Evolutionary conservation across 2,329 filamentous ascomycete genomes (phyloP).

Genomic region (Fusarium penzigii): DNA sequence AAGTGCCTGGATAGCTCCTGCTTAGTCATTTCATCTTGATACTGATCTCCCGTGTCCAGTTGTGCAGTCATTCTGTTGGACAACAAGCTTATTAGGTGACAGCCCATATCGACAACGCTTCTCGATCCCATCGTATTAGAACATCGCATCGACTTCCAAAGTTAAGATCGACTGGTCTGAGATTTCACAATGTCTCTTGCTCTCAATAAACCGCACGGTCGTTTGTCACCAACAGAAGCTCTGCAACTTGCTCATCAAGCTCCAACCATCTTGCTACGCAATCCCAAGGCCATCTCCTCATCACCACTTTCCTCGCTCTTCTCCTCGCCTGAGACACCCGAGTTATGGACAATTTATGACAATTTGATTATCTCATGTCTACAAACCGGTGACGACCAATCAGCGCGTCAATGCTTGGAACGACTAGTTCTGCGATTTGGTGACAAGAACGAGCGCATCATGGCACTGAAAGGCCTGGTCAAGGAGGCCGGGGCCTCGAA

Average conservation of each 20-base stretch:
- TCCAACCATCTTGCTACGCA: conserved; percentile 55
- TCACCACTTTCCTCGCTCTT: conserved; percentile 56
- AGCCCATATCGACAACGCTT: too few species aligned
- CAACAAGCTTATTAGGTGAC: neutral
- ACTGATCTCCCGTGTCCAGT: neutral
- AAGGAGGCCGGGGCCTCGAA: conserved; percentile 79
- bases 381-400: conserved; percentile 77
- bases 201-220: conserved; percentile 57
- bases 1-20: neutral
- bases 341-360: conserved; percentile 84
- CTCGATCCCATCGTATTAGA: too few species aligned
- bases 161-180: neutral
- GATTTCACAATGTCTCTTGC: conserved; percentile 48
- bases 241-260: conserved; percentile 63
- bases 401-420: conserved; percentile 74
- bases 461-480: conserved; percentile 79
- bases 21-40: neutral
- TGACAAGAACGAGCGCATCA: conserved; percentile 77
- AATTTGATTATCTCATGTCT: conserved; percentile 84
- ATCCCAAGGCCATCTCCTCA: conserved; percentile 55
- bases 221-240: conserved; percentile 57
- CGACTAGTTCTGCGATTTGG: conserved; percentile 81
- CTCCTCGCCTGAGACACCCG: conserved; percentile 66
- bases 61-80: neutral
- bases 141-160: too few species aligned